Conservation (phyloP, 345 rosid genomes). For the Salix brachista region DNA sequence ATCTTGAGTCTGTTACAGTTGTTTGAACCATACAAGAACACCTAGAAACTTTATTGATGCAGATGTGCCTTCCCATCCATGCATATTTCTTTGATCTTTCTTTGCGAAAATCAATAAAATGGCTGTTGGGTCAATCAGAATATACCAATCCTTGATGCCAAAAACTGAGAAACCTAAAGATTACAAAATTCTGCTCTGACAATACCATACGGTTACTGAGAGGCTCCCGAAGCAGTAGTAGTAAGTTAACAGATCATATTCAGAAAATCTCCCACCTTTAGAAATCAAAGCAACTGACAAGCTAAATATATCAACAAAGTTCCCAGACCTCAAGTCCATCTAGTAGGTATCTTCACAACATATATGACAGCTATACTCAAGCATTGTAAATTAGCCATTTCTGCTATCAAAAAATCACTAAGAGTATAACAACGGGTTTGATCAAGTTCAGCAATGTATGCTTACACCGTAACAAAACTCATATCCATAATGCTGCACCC, state of each 20-base stretch:
- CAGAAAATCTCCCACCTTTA: neutral
- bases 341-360: neutral
- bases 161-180: no score
- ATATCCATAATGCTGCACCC: constrained; percentile 97
- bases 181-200: no score
- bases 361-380: neutral
- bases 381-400: neutral
- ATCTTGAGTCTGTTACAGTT: neutral
- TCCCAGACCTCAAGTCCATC: neutral
- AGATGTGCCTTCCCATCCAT: neutral
- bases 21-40: neutral
- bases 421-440: neutral
- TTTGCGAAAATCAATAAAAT: no score
- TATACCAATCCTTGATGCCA: no score
- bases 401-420: neutral
- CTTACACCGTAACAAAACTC: constrained; percentile 72
- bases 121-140: no score
- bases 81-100: neutral
- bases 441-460: neutral
- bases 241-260: no score
- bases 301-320: neutral
- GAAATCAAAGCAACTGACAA: neutral
- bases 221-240: no score
- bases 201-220: no score
- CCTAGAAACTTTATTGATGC: neutral